A percentile compares a stretch with the other conserved stretches of the same genome.
phyloP scores from a whole-genome alignment of 495 filamentous ascomycete species.

The Venustampulla echinocandica region DNA sequence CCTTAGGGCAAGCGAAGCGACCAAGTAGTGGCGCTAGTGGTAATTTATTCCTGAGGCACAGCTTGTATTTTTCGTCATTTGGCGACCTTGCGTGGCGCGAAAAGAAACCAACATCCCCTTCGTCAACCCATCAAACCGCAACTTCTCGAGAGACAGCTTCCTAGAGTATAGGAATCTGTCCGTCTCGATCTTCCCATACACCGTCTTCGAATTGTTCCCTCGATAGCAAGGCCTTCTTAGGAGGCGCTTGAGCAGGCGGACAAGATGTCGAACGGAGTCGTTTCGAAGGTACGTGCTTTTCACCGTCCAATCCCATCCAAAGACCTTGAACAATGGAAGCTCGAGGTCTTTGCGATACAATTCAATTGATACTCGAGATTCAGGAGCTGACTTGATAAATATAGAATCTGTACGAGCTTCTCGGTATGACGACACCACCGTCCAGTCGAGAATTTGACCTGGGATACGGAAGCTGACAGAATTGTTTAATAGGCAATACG shows the following conservation, averaged over 20 bases:
- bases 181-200: slow-evolving; percentile 19
- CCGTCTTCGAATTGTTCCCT: slow-evolving; percentile 24
- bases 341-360: background rate
- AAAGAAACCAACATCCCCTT: background rate
- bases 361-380: slow-evolving; percentile 3
- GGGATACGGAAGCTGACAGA: too few relatives aligned
- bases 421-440: slow-evolving; percentile 54
- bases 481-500: slow-evolving; percentile 63
- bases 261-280: slow-evolving; percentile 51
- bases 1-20: slow-evolving; percentile 1
- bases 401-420: slow-evolving; percentile 81
- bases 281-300: slow-evolving; percentile 45
- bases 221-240: slow-evolving; percentile 34
- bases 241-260: slow-evolving; percentile 38
- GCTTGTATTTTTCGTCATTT: background rate
- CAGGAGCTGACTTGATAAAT: slow-evolving; percentile 25
- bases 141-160: slow-evolving; percentile 27
- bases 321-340: slow-evolving; percentile 1
- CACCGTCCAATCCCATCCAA: background rate
- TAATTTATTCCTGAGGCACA: background rate
- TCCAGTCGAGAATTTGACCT: too few relatives aligned
- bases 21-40: background rate
- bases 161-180: slow-evolving; percentile 25
- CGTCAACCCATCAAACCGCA: slow-evolving; percentile 1
- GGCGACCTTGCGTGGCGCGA: background rate